Conservation (phyloP, 2,329 filamentous ascomycete species). For the Neopestalotiopsis sp. region DNA sequence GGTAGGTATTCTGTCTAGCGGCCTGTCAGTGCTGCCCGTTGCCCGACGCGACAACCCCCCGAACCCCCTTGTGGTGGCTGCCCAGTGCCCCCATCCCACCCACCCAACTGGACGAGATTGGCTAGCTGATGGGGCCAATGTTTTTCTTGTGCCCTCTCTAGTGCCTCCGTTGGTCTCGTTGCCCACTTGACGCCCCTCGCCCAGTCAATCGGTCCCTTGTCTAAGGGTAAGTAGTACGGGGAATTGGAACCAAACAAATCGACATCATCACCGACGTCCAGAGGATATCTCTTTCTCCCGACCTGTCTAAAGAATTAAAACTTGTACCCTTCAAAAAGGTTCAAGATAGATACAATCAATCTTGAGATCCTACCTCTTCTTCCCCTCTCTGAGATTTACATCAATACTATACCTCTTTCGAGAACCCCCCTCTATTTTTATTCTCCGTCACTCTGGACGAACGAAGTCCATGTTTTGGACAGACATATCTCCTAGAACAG, state of each 20-base stretch:
- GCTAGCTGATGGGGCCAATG: background rate
- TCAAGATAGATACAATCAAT: background rate
- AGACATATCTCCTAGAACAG: background rate
- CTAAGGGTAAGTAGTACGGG: background rate
- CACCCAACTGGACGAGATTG: background rate
- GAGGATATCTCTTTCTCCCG: background rate
- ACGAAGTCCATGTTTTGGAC: background rate
- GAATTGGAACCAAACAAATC: slow-evolving; percentile 14
- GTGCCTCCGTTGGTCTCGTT: background rate
- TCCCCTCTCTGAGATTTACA: background rate
- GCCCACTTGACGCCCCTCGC: background rate
- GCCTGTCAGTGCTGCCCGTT: slow-evolving; percentile 8
- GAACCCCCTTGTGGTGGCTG: background rate
- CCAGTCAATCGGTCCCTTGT: background rate
- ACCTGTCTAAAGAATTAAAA: background rate
- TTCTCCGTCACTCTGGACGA: background rate
- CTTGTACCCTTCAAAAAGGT: background rate
- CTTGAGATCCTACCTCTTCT: background rate
- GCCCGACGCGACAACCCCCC: slow-evolving; percentile 17
- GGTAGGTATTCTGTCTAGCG: background rate
- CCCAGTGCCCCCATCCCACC: background rate
- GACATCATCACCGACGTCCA: slow-evolving; percentile 16
- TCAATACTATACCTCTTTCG: background rate
- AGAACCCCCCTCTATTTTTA: background rate
- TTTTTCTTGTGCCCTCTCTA: background rate